Conservation (phyloP, 306 rosid species). For the Malus sieversii region DNA sequence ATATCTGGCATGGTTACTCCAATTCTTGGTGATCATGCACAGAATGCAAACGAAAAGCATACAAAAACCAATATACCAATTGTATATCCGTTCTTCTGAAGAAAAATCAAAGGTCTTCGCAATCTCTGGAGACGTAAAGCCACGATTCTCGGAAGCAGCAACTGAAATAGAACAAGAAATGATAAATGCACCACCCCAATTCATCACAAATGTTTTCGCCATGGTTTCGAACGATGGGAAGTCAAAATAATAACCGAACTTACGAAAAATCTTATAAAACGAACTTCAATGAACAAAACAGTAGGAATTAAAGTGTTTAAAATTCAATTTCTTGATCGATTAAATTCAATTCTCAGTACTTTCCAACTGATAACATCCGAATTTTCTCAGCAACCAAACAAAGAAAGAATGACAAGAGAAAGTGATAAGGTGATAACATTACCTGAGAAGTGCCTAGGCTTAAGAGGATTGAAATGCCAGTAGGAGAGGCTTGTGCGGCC, state of each 20-base stretch:
- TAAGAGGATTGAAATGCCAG: slow-evolving; percentile 16
- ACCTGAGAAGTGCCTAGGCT: slow-evolving; percentile 20
- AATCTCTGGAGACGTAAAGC: slow-evolving; percentile 63
- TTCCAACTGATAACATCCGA: neutral
- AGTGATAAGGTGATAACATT: neutral
- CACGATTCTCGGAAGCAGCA: slow-evolving; percentile 62
- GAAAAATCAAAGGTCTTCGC: slow-evolving; percentile 77
- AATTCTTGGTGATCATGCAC: neutral
- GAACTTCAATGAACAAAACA: neutral
- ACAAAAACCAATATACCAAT: slow-evolving; percentile 37
- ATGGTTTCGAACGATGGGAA: neutral
- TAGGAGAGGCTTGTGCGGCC: neutral
- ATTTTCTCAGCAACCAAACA: neutral
- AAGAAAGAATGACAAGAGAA: neutral
- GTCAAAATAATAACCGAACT: neutral
- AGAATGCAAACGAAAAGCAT: neutral
- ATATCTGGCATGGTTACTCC: neutral
- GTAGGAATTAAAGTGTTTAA: neutral
- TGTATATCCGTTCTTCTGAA: slow-evolving; percentile 78
- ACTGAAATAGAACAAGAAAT: slow-evolving; percentile 40
- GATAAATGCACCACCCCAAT: neutral
- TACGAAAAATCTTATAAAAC: neutral
- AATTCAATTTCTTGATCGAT: neutral
- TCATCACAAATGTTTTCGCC: neutral
- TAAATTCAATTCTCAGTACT: neutral